phyloP scores from a whole-genome alignment of 2,329 filamentous ascomycete genomes.

The Xylariaceae sp. region DNA sequence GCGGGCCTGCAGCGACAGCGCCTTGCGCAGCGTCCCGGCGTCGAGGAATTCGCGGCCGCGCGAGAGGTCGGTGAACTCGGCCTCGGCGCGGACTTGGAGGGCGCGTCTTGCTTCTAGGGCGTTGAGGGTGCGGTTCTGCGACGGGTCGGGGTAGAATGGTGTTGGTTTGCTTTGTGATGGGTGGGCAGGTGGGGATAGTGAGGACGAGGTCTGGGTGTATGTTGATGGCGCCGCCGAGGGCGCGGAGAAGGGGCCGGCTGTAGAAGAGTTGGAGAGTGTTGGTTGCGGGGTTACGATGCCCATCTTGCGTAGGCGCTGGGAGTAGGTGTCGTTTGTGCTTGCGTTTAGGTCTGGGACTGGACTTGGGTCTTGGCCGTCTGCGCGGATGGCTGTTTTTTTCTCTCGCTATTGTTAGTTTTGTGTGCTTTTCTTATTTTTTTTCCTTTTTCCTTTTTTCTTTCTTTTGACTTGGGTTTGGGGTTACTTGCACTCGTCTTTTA shows the following conservation, averaged over 20 bases:
- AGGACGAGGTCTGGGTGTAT: conserved; percentile 19
- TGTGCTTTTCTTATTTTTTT: too few species aligned
- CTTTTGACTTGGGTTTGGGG: not conserved
- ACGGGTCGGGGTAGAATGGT: conserved; percentile 17
- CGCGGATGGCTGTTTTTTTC: conserved; percentile 36
- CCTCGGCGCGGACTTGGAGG: conserved; percentile 42
- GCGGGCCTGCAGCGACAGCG: conserved; percentile 41
- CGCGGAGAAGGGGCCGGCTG: conserved; percentile 28
- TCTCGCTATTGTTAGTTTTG: conserved; percentile 4
- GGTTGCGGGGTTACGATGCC: conserved; percentile 53
- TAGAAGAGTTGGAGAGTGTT: conserved; percentile 51
- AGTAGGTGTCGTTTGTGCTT: conserved; percentile 42
- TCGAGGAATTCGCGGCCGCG: conserved; percentile 45
- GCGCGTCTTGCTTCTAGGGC: conserved; percentile 47
- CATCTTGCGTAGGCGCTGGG: conserved; percentile 50
- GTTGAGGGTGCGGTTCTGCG: conserved; percentile 44
- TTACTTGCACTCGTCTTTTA: conserved; percentile 35
- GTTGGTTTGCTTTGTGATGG: conserved; percentile 13
- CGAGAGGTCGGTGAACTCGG: conserved; percentile 43
- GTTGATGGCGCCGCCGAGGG: conserved; percentile 13
- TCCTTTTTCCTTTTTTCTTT: too few species aligned
- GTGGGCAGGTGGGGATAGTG: conserved; percentile 9
- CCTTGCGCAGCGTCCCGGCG: conserved; percentile 44
- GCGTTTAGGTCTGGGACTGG: conserved; percentile 39
- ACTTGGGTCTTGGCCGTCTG: conserved; percentile 40